These are phyloP conservation scores for Grammothele lineata DNA, from an alignment of 768 basidiomycete genomes.

Conservation along the genomic window DNA sequence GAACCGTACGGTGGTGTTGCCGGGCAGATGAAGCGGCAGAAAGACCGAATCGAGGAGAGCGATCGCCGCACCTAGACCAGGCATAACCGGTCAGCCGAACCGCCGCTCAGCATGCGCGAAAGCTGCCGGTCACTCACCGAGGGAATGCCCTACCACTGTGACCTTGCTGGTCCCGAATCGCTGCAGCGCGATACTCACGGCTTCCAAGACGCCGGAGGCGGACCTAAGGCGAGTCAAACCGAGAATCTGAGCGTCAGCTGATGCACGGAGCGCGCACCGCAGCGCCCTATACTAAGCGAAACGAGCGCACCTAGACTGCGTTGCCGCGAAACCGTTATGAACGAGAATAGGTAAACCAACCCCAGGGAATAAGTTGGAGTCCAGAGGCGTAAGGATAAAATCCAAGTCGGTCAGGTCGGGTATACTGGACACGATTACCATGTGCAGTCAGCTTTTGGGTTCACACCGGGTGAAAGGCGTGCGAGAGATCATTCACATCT, in stretches of 20 bases:
- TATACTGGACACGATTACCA: conserved; percentile 20
- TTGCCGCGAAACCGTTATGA: conserved; percentile 44
- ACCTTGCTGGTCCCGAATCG: conserved; percentile 32
- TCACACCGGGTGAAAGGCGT: no score
- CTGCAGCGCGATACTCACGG: conserved; percentile 39
- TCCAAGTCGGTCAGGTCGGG: conserved; percentile 40
- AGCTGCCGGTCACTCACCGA: conserved; percentile 27
- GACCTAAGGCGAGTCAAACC: conserved; percentile 25
- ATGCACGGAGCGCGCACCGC: background rate
- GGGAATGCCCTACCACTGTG: conserved; percentile 42
- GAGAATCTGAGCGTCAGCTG: no score
- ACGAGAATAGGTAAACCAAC: conserved; percentile 36
- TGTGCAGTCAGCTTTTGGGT: background rate
- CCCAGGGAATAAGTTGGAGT: conserved; percentile 47
- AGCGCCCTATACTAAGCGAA: background rate
- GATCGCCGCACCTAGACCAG: conserved; percentile 42
- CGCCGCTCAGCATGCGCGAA: background rate
- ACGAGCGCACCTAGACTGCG: conserved; percentile 40
- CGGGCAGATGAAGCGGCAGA: conserved; percentile 47
- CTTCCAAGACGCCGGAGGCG: conserved; percentile 37
- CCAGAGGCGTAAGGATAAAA: conserved; percentile 30
- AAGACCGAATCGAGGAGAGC: conserved; percentile 49
- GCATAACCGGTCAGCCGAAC: no score
- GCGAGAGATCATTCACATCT: conserved; percentile 23
- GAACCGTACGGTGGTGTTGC: conserved; percentile 19